Base-by-base conservation (phyloP, 2,329 filamentous ascomycete species). In the Magnaporthiopsis poae region DNA sequence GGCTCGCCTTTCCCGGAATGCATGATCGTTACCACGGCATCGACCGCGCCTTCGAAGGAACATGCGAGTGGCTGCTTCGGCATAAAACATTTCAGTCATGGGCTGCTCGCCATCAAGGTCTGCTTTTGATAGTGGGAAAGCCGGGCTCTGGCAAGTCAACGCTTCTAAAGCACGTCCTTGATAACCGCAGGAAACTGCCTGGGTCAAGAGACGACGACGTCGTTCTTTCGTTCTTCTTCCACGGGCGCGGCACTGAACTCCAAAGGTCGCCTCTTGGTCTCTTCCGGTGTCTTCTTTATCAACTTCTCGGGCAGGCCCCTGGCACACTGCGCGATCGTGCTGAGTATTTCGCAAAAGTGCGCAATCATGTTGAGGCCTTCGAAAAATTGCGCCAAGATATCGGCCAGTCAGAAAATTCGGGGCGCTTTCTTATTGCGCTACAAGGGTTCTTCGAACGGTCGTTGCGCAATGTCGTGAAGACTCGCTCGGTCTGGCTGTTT, bases 81-180 rank as follows among this genome's bases (percentile, higher is more conserved):
- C 70, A 78, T 59, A 3, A 67, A 1, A 62, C 60, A 0, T 77
- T 71, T 33, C 64, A 21, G 8, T 36, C 5, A 1, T 69, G 68
- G 68, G 12, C 27, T 3, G n/a, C 3, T 65, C 5, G 60, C n/a
- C n/a, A 62, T 5, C 46, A 25, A 36, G 71, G 69, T 1, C 9
- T 80, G 0, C 75, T 79, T 5, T 79, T 75, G 76, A 75, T 80
- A 33, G 75, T 75, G 60, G 78, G 78, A 0, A 77, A 79, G 31
- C 77, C 78, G 5, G 67, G 67, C n/a, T 67, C 67, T 60, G 67
- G 67, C n/a, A 68, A 68, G 29, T 68, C 67, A n/a, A 78, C 77
- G 1, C 67, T 80, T 35, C 70, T 80, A 52, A 70, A 70, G 36
- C 71, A 74, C 67, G 31, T 77, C 0, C 70, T 79, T 11, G 68